phyloP scores from a whole-genome alignment of 306 rosid species.

The Biancaea sappan region DNA sequence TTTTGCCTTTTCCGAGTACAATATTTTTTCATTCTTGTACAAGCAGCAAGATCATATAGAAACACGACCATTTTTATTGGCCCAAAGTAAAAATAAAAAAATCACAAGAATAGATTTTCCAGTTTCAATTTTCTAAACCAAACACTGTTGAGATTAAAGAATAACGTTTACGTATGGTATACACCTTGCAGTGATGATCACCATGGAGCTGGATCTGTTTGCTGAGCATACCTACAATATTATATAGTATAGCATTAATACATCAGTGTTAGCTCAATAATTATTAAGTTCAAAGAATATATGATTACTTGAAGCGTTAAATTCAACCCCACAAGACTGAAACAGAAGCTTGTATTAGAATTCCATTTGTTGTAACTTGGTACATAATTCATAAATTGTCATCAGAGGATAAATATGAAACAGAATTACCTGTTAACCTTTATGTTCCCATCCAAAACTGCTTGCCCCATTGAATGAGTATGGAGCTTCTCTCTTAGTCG shows the following conservation, averaged over 20 bases:
- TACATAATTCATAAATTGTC: conserved; percentile 1
- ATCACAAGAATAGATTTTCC: background rate
- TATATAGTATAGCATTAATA: conserved; percentile 1
- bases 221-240: conserved; percentile 79
- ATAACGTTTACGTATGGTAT: conserved; percentile 11
- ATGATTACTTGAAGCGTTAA: background rate
- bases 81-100: background rate
- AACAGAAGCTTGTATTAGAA: background rate
- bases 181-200: conserved; percentile 37
- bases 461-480: conserved; percentile 83
- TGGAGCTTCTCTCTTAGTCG: background rate
- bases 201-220: conserved; percentile 61
- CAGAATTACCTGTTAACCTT: conserved; percentile 85
- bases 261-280: background rate
- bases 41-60: background rate
- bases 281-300: background rate
- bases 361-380: background rate
- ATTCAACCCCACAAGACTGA: background rate
- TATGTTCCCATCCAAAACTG: conserved; percentile 88
- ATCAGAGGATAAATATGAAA: conserved; percentile 1
- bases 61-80: background rate
- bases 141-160: background rate
- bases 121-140: background rate
- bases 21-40: background rate
- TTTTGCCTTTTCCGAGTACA: background rate